Percentiles rank a stretch among this genome's conserved stretches.
Evolutionary conservation across 106 monocot genomes (phyloP).

Genomic region (Dactylorhiza incarnata): DNA sequence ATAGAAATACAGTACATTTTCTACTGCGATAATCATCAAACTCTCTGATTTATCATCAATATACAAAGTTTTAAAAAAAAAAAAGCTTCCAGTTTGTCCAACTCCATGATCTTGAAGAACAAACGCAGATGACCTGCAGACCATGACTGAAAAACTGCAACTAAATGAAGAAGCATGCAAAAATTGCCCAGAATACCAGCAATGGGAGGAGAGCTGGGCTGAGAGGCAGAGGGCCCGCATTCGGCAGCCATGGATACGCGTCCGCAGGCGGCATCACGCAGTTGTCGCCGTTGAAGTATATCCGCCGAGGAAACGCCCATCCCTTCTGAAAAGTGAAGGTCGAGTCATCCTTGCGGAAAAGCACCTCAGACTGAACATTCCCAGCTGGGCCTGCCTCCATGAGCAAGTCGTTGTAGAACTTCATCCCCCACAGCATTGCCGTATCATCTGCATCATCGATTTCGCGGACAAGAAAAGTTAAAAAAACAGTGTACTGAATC

Average conservation of each 20-base stretch:
- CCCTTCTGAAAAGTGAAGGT: conserved; percentile 76
- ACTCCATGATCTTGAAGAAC: not conserved
- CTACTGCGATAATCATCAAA: not conserved
- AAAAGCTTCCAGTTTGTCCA: not conserved
- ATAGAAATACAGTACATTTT: not conserved
- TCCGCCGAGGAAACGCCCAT: conserved; percentile 79
- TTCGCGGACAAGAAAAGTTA: not conserved
- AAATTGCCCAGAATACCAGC: conserved; percentile 21
- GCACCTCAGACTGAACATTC: conserved; percentile 81
- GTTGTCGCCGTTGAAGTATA: conserved; percentile 92
- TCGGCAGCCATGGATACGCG: conserved; percentile 76
- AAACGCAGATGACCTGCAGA: not conserved
- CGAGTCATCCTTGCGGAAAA: conserved; percentile 49
- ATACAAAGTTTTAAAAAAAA: not conserved
- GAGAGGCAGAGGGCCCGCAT: conserved; percentile 19
- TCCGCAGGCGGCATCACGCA: conserved; percentile 86
- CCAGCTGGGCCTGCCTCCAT: conserved; percentile 75
- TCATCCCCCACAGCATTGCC: conserved; percentile 81
- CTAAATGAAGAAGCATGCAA: conserved; percentile 21
- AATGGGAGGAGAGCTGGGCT: conserved; percentile 12
- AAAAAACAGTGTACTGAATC: not conserved
- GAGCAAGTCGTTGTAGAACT: conserved; percentile 79
- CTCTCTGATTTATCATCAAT: not conserved
- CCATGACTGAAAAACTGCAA: not conserved
- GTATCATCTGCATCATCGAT: conserved; percentile 58